These are phyloP conservation scores for Talaromyces sp. DNA, from an alignment of 2,329 filamentous ascomycete genomes.

Conservation along the genomic window DNA sequence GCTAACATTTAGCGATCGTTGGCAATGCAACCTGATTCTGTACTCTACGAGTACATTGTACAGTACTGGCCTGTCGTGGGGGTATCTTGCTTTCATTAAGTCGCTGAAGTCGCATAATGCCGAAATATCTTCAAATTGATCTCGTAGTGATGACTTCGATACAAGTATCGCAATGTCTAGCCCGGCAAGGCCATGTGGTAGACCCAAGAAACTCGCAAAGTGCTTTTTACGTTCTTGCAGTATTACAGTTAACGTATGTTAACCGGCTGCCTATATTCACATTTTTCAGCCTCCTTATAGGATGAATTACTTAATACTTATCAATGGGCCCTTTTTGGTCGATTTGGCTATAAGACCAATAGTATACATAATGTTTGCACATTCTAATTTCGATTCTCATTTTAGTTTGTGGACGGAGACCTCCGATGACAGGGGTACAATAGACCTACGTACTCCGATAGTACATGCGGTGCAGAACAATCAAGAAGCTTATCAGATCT, in stretches of 20 bases:
- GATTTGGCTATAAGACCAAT: neutral
- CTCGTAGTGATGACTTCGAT: neutral
- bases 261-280: neutral
- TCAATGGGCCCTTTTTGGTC: neutral
- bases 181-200: neutral
- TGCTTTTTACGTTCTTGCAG: neutral
- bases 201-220: neutral
- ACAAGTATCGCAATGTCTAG: neutral
- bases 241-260: too few relatives aligned
- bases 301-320: neutral
- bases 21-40: neutral
- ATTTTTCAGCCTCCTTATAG: neutral
- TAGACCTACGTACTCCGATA: neutral
- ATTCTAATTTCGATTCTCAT: neutral
- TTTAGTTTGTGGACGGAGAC: neutral
- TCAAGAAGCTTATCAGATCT: neutral
- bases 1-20: neutral
- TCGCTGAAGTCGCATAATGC: neutral
- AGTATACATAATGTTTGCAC: neutral
- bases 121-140: neutral
- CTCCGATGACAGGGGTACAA: neutral
- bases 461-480: neutral
- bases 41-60: neutral
- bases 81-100: neutral
- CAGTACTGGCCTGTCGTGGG: neutral